A percentile compares a stretch with the other conserved stretches of the same genome.
phyloP scores from a whole-genome alignment of 805 yeast genomes.

The Blastobotrys americana region DNA sequence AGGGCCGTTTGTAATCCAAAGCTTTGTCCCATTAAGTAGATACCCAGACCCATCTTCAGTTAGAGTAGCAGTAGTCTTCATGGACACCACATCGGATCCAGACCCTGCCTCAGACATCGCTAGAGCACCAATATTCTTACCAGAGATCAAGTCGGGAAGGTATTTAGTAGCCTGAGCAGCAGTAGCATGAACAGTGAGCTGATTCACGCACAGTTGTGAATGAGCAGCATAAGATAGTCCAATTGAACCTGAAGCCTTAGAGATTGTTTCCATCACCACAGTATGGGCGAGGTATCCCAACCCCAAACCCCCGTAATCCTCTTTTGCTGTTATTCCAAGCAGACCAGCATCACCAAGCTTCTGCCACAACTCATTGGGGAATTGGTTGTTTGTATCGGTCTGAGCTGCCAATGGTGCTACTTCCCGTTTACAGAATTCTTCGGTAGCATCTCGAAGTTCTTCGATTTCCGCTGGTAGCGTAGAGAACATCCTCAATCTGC shows the following conservation, averaged over 20 bases:
- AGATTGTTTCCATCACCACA: conserved; percentile 29
- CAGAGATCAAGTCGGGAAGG: conserved; percentile 26
- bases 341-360: conserved; percentile 29
- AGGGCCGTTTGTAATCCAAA: conserved; percentile 32
- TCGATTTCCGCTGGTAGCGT: conserved; percentile 13
- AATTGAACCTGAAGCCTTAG: conserved; percentile 28
- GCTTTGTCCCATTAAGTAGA: conserved; percentile 27
- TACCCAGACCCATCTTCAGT: conserved; percentile 27
- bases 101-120: conserved; percentile 32
- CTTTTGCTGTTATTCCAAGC: conserved; percentile 29
- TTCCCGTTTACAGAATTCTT: conserved; percentile 25
- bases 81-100: conserved; percentile 29
- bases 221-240: conserved; percentile 30
- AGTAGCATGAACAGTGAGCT: conserved; percentile 26
- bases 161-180: conserved; percentile 25
- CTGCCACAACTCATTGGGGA: conserved; percentile 30
- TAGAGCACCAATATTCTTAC: conserved; percentile 27
- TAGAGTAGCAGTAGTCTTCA: conserved; percentile 27
- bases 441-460: conserved; percentile 28
- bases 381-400: conserved; percentile 25
- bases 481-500: neutral
- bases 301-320: conserved; percentile 27
- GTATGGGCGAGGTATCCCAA: conserved; percentile 28
- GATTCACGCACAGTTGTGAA: conserved; percentile 30
- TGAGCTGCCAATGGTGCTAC: conserved; percentile 25